These are phyloP conservation scores for Penicillium paxilli DNA, from an alignment of 495 filamentous ascomycete genomes.

Conservation along the genomic window DNA sequence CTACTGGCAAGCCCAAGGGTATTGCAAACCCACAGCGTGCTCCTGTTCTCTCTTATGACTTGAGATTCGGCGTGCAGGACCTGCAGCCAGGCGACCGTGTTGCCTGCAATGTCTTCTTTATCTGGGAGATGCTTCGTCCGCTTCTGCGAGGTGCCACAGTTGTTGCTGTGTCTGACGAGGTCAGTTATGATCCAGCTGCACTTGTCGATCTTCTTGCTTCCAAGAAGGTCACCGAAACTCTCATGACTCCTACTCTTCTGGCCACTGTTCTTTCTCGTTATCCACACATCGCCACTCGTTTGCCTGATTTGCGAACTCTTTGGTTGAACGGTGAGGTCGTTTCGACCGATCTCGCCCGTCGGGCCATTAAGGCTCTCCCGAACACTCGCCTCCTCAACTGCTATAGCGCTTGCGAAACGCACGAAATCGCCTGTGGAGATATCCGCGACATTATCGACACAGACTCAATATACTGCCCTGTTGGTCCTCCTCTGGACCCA, in stretches of 20 bases:
- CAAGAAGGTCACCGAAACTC: constrained; percentile 62
- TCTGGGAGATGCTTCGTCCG: constrained; percentile 73
- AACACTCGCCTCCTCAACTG: constrained; percentile 65
- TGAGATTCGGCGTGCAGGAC: constrained; percentile 63
- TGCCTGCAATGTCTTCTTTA: constrained; percentile 73
- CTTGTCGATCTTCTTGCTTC: constrained; percentile 62
- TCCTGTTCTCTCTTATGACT: constrained; percentile 62
- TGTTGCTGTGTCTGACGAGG: constrained; percentile 64
- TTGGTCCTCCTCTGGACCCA: constrained; percentile 59
- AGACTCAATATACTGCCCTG: constrained; percentile 56
- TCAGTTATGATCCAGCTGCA: constrained; percentile 65
- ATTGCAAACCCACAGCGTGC: constrained; percentile 69
- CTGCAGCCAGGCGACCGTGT: constrained; percentile 63
- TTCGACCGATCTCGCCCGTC: constrained; percentile 63
- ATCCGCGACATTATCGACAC: constrained; percentile 60
- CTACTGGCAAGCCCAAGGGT: constrained; percentile 68
- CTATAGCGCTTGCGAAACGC: constrained; percentile 72
- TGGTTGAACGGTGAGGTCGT: constrained; percentile 76
- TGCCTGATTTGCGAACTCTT: constrained; percentile 59
- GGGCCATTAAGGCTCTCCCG: constrained; percentile 60
- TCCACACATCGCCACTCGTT: constrained; percentile 52
- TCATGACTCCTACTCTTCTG: constrained; percentile 73
- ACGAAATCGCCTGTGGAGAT: constrained; percentile 71
- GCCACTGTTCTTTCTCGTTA: constrained; percentile 63
- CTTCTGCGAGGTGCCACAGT: constrained; percentile 68